Evolutionary conservation across 345 rosid species (phyloP).

Genomic region (Citrus glauca): DNA sequence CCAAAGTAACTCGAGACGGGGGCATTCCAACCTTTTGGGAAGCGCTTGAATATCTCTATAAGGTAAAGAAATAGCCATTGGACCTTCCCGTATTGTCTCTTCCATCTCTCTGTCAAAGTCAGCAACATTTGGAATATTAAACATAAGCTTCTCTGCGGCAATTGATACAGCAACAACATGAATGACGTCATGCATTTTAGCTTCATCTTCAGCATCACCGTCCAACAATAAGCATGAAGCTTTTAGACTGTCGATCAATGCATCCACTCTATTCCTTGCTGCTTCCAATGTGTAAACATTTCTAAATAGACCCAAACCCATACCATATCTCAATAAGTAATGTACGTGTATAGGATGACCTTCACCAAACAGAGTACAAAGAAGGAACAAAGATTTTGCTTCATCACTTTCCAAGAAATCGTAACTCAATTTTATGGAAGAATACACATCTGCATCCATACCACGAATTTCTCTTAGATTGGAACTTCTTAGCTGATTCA

Average conservation of each 20-base stretch:
- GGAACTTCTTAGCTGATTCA: neutral
- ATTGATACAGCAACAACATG: conserved; percentile 11
- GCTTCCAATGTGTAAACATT: neutral
- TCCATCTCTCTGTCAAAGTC: too few species aligned
- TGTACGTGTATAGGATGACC: neutral
- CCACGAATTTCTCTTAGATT: neutral
- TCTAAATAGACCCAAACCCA: conserved; percentile 14
- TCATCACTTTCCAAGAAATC: neutral
- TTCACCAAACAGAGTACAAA: fast-evolving
- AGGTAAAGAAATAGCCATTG: too few species aligned
- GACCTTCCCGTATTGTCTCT: too few species aligned
- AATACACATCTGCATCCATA: neutral
- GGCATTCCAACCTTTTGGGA: fast-evolving
- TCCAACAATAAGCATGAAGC: neutral
- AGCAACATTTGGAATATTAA: too few species aligned
- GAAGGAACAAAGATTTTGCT: neutral
- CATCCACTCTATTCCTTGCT: neutral
- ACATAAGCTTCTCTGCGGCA: neutral
- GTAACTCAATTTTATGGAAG: neutral
- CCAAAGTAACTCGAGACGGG: too few species aligned
- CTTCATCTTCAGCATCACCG: neutral
- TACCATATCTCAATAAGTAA: neutral
- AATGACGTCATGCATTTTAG: conserved; percentile 30
- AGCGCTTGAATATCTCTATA: too few species aligned
- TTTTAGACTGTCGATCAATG: conserved; percentile 12